Evolutionary conservation across 352 stramenopile genomes (phyloP), one percentile per base, ranked within the genome.

Genomic region (Pythium rhizo-oryzae): DNA sequence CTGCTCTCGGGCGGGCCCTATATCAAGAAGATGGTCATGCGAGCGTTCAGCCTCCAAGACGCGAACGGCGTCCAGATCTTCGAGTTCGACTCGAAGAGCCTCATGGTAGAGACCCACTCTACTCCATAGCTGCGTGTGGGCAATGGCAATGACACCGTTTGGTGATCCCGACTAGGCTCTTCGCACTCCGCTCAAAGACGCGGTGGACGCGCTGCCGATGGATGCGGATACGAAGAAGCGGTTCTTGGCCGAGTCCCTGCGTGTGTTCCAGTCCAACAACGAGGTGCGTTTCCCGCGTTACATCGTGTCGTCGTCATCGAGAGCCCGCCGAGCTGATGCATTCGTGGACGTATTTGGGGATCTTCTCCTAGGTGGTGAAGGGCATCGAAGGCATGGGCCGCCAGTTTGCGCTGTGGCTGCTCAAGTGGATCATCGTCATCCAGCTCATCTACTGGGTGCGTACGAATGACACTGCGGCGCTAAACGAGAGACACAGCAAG

Each of bases 261-360:
- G 49, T 2, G 82, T 80, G 46, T 91, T 90, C 49, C 74, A 87
- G 57, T 79, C 87, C 70, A 92, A 89, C 74, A 92, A 92, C 70
- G 59, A 89, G 67, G 82, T 89, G n/a, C 35, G 61, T 19, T 21
- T 23, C 49, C 13, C 16, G 18, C 47, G 6, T 33, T 2, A 2
- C 28, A 33, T 6, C 6, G 28, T 33, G 28, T n/a, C n/a, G n/a
- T n/a, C n/a, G n/a, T n/a, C n/a, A n/a, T n/a, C n/a, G n/a, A n/a
- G n/a, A n/a, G n/a, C n/a, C n/a, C n/a, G n/a, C n/a, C n/a, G n/a
- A n/a, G n/a, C n/a, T n/a, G n/a, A n/a, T n/a, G n/a, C n/a, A n/a
- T n/a, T n/a, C n/a, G n/a, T n/a, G n/a, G n/a, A n/a, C n/a, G n/a
- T 33, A 6, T 33, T 33, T 33, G 28, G 28, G 3, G 28, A 33